phyloP scores from a whole-genome alignment of 2,329 filamentous ascomycete genomes.

The Ophiostoma sp. region DNA sequence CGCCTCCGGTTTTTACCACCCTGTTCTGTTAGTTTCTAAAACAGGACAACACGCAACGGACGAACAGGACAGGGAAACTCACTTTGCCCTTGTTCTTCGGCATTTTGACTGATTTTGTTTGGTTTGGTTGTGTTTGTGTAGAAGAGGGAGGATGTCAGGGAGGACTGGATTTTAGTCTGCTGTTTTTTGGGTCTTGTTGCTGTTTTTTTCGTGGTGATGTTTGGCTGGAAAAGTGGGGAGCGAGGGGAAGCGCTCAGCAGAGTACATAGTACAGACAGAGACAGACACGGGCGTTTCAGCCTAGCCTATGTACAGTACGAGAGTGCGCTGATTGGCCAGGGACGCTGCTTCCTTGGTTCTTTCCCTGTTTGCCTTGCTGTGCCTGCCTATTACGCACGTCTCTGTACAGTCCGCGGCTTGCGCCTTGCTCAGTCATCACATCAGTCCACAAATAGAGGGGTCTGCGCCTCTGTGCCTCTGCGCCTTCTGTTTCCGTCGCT shows the following conservation, averaged over 20 bases:
- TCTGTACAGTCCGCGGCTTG: neutral
- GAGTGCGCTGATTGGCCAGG: neutral
- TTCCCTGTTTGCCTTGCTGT: slow-evolving; percentile 10
- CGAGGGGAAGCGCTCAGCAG: neutral
- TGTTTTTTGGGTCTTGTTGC: neutral
- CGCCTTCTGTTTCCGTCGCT: slow-evolving; percentile 20
- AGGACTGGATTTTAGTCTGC: neutral
- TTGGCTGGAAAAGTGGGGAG: slow-evolving; percentile 14
- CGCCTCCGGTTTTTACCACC: slow-evolving; percentile 95
- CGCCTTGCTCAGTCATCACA: slow-evolving; percentile 10
- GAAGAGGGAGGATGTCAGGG: neutral
- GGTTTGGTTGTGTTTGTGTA: slow-evolving; percentile 6
- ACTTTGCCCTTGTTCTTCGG: slow-evolving; percentile 99
- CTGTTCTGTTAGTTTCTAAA: slow-evolving; percentile 34
- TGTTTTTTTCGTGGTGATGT: slow-evolving; percentile 14
- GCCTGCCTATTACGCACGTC: slow-evolving; percentile 9
- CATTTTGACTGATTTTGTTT: slow-evolving; percentile 52
- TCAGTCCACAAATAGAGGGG: slow-evolving; percentile 25
- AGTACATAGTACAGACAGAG: neutral
- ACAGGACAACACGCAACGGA: neutral
- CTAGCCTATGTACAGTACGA: neutral
- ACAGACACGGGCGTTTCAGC: neutral
- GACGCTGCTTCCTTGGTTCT: neutral
- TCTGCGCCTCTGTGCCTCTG: slow-evolving; percentile 12
- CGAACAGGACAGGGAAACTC: neutral